Conservation (phyloP, 2,329 filamentous ascomycete species). For the Trichoderma brevicompactum region DNA sequence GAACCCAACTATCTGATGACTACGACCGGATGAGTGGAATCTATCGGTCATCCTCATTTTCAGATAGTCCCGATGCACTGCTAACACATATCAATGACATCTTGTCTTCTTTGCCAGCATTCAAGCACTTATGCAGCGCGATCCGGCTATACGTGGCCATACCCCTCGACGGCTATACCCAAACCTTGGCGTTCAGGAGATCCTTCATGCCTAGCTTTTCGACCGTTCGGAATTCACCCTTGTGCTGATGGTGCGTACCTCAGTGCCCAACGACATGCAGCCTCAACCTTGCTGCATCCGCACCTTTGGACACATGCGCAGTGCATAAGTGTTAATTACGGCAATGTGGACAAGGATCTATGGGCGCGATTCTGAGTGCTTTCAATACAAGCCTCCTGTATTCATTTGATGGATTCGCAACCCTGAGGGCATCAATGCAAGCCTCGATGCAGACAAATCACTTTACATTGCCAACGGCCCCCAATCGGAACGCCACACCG, state of each 20-base stretch:
- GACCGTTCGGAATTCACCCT: conserved; percentile 41
- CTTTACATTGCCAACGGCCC: conserved; percentile 13
- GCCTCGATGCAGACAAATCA: conserved; percentile 22
- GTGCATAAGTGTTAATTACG: conserved; percentile 31
- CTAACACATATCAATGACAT: not conserved
- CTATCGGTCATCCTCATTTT: not conserved
- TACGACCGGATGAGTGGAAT: not conserved
- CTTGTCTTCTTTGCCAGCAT: not conserved
- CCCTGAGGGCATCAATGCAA: not conserved
- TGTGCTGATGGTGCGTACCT: conserved; percentile 52
- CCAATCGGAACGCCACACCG: conserved; percentile 13
- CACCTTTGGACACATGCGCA: conserved; percentile 32
- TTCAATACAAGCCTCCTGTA: not conserved
- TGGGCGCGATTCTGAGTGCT: not conserved
- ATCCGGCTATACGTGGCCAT: conserved; percentile 15
- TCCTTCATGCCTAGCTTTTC: conserved; percentile 5
- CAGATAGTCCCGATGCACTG: not conserved
- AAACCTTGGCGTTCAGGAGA: conserved; percentile 3
- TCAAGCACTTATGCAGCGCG: not conserved
- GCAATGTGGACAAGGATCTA: conserved; percentile 13
- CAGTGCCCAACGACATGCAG: conserved; percentile 54
- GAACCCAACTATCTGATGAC: not conserved
- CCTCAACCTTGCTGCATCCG: conserved; percentile 28
- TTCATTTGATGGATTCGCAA: conserved; percentile 5
- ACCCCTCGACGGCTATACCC: conserved; percentile 3